Evolutionary conservation across 495 filamentous ascomycete genomes (phyloP).

Genomic region (Sordaria brevicollis): DNA sequence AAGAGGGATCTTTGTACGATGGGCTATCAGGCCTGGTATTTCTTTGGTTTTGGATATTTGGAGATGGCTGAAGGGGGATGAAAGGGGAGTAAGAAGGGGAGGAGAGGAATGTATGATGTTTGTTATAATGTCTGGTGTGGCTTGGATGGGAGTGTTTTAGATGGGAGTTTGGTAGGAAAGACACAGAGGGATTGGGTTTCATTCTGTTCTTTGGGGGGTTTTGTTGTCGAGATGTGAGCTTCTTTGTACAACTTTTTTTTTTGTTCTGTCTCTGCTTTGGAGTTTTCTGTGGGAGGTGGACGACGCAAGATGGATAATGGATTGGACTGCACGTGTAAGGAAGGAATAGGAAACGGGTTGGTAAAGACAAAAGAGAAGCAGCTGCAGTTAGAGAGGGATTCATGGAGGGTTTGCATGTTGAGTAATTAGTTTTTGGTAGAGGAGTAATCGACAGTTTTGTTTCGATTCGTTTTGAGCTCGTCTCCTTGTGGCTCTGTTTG

Average conservation of each 20-base stretch:
- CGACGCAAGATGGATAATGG: neutral
- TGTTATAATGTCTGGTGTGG: neutral
- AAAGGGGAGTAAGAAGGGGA: no score
- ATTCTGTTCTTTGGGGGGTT: neutral
- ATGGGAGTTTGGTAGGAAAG: neutral
- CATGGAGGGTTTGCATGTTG: no score
- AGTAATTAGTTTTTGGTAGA: no score
- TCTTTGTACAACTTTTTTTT: neutral
- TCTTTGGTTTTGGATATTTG: neutral
- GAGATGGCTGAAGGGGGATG: neutral
- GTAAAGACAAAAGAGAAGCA: neutral
- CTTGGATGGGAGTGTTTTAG: neutral
- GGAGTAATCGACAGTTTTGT: no score
- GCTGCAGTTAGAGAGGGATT: neutral
- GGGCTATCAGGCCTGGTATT: neutral
- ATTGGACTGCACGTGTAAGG: no score
- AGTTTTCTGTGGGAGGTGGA: neutral
- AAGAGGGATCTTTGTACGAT: neutral
- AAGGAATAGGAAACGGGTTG: no score
- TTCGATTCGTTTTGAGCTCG: no score
- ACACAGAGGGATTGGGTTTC: neutral
- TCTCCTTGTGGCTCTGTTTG: no score
- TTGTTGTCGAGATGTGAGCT: neutral
- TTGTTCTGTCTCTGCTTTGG: neutral
- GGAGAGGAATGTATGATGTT: no score